Conservation (phyloP, 2,329 filamentous ascomycete genomes). For the Aspergillus brasiliensis region DNA sequence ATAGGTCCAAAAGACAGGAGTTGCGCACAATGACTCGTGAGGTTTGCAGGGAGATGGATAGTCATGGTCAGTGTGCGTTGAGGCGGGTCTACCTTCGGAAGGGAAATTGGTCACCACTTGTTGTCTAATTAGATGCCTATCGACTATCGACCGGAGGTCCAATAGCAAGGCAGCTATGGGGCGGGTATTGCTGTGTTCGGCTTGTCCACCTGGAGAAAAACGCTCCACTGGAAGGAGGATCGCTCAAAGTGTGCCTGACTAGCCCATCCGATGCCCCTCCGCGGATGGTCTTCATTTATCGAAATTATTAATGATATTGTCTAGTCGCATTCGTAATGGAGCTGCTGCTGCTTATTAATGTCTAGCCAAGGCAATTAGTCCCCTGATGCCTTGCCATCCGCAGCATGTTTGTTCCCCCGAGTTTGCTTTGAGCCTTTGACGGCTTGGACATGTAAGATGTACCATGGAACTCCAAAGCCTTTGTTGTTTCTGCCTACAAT, state of each 20-base stretch:
- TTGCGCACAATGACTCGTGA: neutral
- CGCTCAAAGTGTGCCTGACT: slow-evolving; percentile 20
- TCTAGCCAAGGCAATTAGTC: neutral
- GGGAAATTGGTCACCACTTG: slow-evolving; percentile 4
- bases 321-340: neutral
- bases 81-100: slow-evolving; percentile 4
- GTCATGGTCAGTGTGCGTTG: slow-evolving; percentile 6
- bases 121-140: neutral
- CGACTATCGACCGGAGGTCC: neutral
- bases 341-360: neutral
- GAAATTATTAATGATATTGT: slow-evolving; percentile 7
- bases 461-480: too few species aligned
- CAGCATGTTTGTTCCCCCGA: too few species aligned
- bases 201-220: slow-evolving; percentile 10
- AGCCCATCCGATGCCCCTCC: slow-evolving; percentile 10
- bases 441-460: too few species aligned
- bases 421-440: too few species aligned
- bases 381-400: neutral
- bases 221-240: slow-evolving; percentile 16
- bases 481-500: too few species aligned
- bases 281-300: slow-evolving; percentile 10
- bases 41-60: neutral
- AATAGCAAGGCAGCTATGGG: neutral
- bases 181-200: slow-evolving; percentile 2
- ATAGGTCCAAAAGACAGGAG: neutral